A percentile compares a stretch with the other conserved stretches of the same genome.
phyloP scores from a whole-genome alignment of 169 alveolate species.

The Plasmodium inui region DNA sequence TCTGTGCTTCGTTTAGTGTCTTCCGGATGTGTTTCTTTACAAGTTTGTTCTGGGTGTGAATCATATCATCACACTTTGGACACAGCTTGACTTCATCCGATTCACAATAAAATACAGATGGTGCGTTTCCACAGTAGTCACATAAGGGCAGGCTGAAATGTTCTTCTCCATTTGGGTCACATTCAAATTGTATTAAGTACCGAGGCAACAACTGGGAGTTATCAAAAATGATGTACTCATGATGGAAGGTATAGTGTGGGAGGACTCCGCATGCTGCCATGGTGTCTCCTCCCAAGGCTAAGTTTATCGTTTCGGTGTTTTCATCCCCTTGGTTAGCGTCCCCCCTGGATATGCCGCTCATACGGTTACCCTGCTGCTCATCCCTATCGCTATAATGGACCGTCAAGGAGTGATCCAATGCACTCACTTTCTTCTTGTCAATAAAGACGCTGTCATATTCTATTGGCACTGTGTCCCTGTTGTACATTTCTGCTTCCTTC shows the following conservation, averaged over 20 bases:
- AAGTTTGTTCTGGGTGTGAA: conserved; percentile 89
- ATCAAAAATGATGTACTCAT: conserved; percentile 90
- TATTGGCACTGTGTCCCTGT: conserved; percentile 79
- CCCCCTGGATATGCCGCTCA: conserved; percentile 7
- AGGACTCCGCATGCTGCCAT: conserved; percentile 88
- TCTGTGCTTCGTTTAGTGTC: conserved; percentile 88
- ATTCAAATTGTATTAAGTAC: conserved; percentile 90
- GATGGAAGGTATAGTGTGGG: conserved; percentile 90
- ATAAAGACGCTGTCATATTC: conserved; percentile 89
- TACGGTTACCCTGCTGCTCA: not conserved
- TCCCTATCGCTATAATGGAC: conserved; percentile 83
- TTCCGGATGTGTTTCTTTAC: conserved; percentile 91
- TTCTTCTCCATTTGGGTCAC: conserved; percentile 89
- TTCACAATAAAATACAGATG: conserved; percentile 90
- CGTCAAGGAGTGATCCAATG: conserved; percentile 84
- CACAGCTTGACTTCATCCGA: conserved; percentile 92
- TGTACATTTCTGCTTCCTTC: conserved; percentile 73
- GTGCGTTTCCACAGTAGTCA: conserved; percentile 91
- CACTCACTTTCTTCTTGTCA: conserved; percentile 80
- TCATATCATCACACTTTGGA: conserved; percentile 87
- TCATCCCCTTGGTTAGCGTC: not conserved
- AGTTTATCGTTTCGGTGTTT: conserved; percentile 43
- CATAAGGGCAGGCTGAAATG: conserved; percentile 91
- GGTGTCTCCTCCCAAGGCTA: conserved; percentile 74
- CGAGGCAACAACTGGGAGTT: conserved; percentile 91